These are phyloP conservation scores for Chaetothyriales sp. DNA, from an alignment of 2,329 filamentous ascomycete genomes.

Conservation along the genomic window DNA sequence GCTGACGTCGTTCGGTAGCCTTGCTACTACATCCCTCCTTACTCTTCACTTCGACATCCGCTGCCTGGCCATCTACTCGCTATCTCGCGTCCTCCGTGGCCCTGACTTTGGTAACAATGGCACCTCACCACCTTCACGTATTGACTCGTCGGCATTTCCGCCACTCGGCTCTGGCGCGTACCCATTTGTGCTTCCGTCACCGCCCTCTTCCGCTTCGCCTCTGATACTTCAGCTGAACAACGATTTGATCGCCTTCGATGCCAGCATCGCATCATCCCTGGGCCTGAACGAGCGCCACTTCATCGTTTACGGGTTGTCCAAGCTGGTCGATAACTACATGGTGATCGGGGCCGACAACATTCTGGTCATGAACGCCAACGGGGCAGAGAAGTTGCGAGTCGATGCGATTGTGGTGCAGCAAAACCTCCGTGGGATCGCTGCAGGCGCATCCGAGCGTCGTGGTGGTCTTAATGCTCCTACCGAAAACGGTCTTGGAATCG, in stretches of 20 bases:
- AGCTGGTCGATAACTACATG: conserved; percentile 66
- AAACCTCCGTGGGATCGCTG: conserved; percentile 79
- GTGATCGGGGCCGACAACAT: conserved; percentile 58
- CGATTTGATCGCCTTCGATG: conserved; percentile 76
- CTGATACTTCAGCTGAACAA: conserved; percentile 71
- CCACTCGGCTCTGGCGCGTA: conserved; percentile 30
- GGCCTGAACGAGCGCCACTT: conserved; percentile 58
- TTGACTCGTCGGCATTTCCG: conserved; percentile 35
- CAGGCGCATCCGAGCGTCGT: conserved; percentile 14
- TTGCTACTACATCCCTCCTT: conserved; percentile 64
- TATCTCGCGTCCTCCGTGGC: conserved; percentile 50
- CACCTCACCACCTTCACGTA: conserved; percentile 22
- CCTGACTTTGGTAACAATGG: conserved; percentile 22
- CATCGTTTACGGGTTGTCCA: conserved; percentile 60
- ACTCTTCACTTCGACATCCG: conserved; percentile 83
- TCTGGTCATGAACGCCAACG: conserved; percentile 69
- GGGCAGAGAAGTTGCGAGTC: conserved; percentile 76
- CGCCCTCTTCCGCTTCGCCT: conserved; percentile 37
- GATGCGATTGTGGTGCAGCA: conserved; percentile 93
- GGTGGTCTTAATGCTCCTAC: background rate
- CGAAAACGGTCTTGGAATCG: conserved; percentile 10
- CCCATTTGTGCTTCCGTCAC: conserved; percentile 30
- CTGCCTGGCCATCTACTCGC: conserved; percentile 68
- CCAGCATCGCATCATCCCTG: conserved; percentile 61
- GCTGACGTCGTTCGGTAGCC: conserved; percentile 65